Percentiles rank a stretch among this genome's conserved stretches.
phyloP scores from a whole-genome alignment of 805 yeast genomes.

The Citeromyces matritensis region DNA sequence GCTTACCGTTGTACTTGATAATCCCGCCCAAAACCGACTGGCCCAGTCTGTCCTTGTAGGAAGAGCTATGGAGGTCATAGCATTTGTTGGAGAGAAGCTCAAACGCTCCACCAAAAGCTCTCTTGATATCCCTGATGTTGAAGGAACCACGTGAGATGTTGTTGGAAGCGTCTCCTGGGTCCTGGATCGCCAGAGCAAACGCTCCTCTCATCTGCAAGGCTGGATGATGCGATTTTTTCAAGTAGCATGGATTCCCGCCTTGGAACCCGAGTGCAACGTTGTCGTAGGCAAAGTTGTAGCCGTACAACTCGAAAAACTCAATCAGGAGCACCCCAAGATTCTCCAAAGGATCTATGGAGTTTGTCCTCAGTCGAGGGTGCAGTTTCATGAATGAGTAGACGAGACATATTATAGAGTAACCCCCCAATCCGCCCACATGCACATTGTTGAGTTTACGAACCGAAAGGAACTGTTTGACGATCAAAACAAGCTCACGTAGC shows the following conservation, averaged over 20 bases:
- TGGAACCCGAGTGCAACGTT: constrained; percentile 55
- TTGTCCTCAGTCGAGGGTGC: constrained; percentile 66
- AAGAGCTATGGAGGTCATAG: constrained; percentile 51
- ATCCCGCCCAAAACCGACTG: constrained; percentile 70
- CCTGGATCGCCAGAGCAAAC: constrained; percentile 67
- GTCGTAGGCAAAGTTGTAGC: constrained; percentile 79
- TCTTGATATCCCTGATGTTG: constrained; percentile 63
- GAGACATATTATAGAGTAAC: constrained; percentile 82
- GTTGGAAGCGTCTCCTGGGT: constrained; percentile 74
- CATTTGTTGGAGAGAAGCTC: constrained; percentile 64
- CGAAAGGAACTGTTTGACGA: constrained; percentile 73
- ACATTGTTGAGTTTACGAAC: constrained; percentile 73
- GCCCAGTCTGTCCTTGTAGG: constrained; percentile 53
- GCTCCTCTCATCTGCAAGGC: constrained; percentile 29
- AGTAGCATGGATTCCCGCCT: constrained; percentile 39
- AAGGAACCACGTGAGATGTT: constrained; percentile 79
- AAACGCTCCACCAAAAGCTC: constrained; percentile 82
- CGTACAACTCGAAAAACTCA: constrained; percentile 88
- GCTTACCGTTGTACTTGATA: constrained; percentile 58
- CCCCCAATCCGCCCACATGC: constrained; percentile 90
- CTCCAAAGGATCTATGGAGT: constrained; percentile 48
- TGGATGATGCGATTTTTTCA: constrained; percentile 30
- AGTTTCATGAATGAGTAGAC: constrained; percentile 62
- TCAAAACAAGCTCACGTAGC: constrained; percentile 63
- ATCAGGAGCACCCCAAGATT: constrained; percentile 78